phyloP scores from a whole-genome alignment of 2,329 filamentous ascomycete genomes.

The Pseudonectria buxi region DNA sequence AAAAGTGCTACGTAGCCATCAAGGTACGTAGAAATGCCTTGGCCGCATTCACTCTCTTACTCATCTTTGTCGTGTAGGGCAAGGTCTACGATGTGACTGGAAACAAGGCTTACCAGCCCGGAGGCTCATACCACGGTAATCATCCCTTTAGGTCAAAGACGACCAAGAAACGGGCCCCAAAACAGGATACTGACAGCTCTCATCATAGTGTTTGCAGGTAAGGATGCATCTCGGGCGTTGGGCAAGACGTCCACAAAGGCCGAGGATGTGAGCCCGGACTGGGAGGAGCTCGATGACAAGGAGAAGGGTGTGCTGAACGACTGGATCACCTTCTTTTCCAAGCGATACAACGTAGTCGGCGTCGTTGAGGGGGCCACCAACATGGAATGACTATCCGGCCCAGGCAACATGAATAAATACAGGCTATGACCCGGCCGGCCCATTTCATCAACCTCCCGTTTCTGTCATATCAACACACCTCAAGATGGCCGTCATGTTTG shows the following conservation, averaged over 20 bases:
- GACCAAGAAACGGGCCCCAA: too few relatives aligned
- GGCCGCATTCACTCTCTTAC: neutral
- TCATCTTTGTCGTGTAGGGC: conserved; percentile 47
- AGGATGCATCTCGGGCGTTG: conserved; percentile 89
- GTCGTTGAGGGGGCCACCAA: conserved; percentile 56
- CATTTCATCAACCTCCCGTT: neutral
- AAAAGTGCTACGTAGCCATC: conserved; percentile 62
- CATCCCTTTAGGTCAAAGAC: too few relatives aligned
- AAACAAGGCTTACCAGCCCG: conserved; percentile 78
- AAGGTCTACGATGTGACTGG: conserved; percentile 90
- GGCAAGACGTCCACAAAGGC: conserved; percentile 78
- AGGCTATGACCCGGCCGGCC: conserved; percentile 12
- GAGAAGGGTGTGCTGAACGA: conserved; percentile 80
- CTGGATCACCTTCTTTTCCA: conserved; percentile 95
- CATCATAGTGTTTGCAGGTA: conserved; percentile 78
- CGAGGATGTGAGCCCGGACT: conserved; percentile 77
- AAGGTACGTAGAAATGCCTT: conserved; percentile 42
- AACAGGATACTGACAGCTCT: conserved; percentile 6
- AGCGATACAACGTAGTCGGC: conserved; percentile 89
- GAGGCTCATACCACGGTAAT: conserved; percentile 79
- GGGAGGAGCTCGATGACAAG: conserved; percentile 75
- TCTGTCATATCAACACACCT: neutral
- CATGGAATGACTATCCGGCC: conserved; percentile 31
- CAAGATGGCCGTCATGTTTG: too few relatives aligned
- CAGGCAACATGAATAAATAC: conserved; percentile 11